Evolutionary conservation across 2,329 filamentous ascomycete species (phyloP).

Genomic region (Aspergillus carbonarius): DNA sequence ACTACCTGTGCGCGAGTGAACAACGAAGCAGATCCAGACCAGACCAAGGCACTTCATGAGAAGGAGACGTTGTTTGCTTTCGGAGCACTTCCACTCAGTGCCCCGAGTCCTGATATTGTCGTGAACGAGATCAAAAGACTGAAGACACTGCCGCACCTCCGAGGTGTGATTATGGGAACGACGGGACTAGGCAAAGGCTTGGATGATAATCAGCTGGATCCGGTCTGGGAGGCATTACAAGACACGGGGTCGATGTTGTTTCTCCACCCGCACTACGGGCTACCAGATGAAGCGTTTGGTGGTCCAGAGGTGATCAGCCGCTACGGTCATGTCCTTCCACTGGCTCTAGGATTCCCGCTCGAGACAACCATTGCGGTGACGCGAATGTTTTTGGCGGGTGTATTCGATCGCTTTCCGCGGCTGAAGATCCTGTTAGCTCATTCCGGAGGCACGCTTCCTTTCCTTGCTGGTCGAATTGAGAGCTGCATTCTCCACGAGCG

Average conservation of each 20-base stretch:
- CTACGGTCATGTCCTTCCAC: constrained; percentile 83
- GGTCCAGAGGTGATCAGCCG: constrained; percentile 66
- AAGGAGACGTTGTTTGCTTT: constrained; percentile 77
- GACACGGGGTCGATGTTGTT: constrained; percentile 68
- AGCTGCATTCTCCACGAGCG: constrained; percentile 83
- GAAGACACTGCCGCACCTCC: constrained; percentile 62
- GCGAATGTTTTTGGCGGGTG: constrained; percentile 80
- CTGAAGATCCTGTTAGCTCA: constrained; percentile 80
- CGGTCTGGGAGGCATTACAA: constrained; percentile 70
- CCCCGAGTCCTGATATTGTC: constrained; percentile 60
- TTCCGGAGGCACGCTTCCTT: constrained; percentile 83
- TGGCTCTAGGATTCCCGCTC: constrained; percentile 84
- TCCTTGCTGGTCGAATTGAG: constrained; percentile 83
- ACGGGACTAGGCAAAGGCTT: constrained; percentile 76
- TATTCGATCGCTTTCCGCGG: constrained; percentile 72
- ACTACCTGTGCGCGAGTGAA: constrained; percentile 61
- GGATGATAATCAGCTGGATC: constrained; percentile 72
- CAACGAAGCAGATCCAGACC: constrained; percentile 19
- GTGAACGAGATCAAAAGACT: constrained; percentile 63
- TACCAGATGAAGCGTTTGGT: constrained; percentile 78
- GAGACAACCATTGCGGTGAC: constrained; percentile 90
- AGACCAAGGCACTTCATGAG: constrained; percentile 36
- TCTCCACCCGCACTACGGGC: constrained; percentile 87
- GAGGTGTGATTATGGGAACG: constrained; percentile 87
- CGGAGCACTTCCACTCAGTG: constrained; percentile 75